These are phyloP conservation scores for Mycena sanguinolenta DNA, from an alignment of 768 basidiomycete genomes.

Conservation along the genomic window DNA sequence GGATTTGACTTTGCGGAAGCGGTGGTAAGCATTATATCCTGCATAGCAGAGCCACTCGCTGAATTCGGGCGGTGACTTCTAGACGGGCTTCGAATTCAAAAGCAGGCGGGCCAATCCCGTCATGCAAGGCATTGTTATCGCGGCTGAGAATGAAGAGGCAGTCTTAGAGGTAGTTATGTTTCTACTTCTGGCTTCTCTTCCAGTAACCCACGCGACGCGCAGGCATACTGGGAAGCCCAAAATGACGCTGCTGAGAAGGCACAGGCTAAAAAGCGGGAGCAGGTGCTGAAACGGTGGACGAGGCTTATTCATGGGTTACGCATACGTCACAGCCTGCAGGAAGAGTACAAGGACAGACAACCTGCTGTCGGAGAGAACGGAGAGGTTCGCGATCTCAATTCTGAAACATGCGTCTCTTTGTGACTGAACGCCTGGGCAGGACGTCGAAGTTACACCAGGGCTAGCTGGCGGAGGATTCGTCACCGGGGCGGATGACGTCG, in stretches of 20 bases:
- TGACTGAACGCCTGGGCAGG: slow-evolving; percentile 5
- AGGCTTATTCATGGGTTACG: slow-evolving; percentile 90
- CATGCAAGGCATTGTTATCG: slow-evolving; percentile 88
- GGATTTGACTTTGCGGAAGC: slow-evolving; percentile 95
- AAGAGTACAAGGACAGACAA: slow-evolving; percentile 71
- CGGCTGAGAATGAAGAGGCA: slow-evolving; percentile 79
- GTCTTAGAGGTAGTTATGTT: slow-evolving; percentile 76
- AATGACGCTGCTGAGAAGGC: slow-evolving; percentile 84
- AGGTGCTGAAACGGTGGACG: slow-evolving; percentile 89
- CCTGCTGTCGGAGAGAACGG: slow-evolving; percentile 33
- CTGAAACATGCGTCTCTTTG: not conserved
- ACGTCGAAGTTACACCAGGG: slow-evolving; percentile 31
- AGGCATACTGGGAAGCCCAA: slow-evolving; percentile 92
- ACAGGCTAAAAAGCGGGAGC: slow-evolving; percentile 79
- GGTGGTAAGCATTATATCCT: slow-evolving; percentile 69
- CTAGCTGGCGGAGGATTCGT: slow-evolving; percentile 68
- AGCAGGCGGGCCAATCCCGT: slow-evolving; percentile 90
- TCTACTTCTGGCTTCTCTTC: slow-evolving; percentile 24
- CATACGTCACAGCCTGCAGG: slow-evolving; percentile 85
- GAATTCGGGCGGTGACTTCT: slow-evolving; percentile 1
- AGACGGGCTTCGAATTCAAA: slow-evolving; percentile 98
- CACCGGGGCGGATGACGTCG: slow-evolving; percentile 77
- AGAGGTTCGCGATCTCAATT: slow-evolving; percentile 32
- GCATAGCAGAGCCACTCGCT: slow-evolving; percentile 12
- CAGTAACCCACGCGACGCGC: slow-evolving; percentile 12